These are phyloP conservation scores for Talaromyces funiculosus DNA, from an alignment of 2,329 filamentous ascomycete genomes.

Conservation along the genomic window DNA sequence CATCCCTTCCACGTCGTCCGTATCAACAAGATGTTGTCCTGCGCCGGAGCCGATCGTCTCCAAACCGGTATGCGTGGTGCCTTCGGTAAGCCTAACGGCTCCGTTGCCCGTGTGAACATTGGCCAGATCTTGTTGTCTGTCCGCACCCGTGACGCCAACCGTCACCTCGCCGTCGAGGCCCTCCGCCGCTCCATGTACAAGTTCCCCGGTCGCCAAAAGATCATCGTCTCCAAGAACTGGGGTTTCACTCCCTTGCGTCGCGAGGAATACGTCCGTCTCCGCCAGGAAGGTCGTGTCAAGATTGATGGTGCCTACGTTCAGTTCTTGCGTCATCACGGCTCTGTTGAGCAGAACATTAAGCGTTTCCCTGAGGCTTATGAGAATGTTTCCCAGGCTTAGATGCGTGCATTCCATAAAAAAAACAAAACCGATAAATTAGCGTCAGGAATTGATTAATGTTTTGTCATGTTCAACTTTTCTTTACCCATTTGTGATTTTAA, in stretches of 20 bases:
- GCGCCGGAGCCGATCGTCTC: constrained; percentile 99
- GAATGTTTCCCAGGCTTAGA: constrained; percentile 41
- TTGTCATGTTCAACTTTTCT: constrained; percentile 1
- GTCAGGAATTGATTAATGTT: constrained; percentile 14
- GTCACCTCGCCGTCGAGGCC: constrained; percentile 90
- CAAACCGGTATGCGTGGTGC: constrained; percentile 99
- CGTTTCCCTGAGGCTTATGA: constrained; percentile 85
- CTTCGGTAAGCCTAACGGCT: constrained; percentile 99
- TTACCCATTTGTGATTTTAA: constrained; percentile 12
- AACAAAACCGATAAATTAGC: neutral
- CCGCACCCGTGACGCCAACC: constrained; percentile 93
- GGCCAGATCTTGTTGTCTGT: constrained; percentile 98
- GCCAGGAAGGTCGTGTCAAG: constrained; percentile 87
- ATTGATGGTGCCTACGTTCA: constrained; percentile 99
- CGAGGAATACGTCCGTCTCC: constrained; percentile 95
- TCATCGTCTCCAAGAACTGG: constrained; percentile 99
- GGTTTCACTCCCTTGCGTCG: constrained; percentile 97
- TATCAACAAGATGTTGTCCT: constrained; percentile 99
- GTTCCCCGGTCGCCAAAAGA: constrained; percentile 99
- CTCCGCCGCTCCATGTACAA: constrained; percentile 99
- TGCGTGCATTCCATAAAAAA: neutral
- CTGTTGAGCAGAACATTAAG: constrained; percentile 78
- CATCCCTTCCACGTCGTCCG: constrained; percentile 99
- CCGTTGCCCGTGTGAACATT: constrained; percentile 99
- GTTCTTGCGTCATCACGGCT: constrained; percentile 94